Conservation (phyloP, 2,329 filamentous ascomycete species). For the Coleophoma crateriformis region DNA sequence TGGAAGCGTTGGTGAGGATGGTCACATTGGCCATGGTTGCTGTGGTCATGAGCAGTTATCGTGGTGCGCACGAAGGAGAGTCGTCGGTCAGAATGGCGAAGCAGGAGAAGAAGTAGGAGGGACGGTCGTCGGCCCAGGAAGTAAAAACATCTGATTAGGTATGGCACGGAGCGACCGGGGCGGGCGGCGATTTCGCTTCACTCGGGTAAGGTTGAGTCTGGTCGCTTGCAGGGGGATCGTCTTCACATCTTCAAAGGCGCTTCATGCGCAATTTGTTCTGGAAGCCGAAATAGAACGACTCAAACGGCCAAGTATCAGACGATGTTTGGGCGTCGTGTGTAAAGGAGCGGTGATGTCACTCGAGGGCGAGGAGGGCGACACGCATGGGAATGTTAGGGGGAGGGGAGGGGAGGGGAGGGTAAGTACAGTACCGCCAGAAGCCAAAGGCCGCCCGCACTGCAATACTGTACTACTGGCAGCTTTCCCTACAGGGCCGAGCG, state of each 20-base stretch:
- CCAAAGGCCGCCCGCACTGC: no score
- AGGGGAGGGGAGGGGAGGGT: no score
- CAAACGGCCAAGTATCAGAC: no score
- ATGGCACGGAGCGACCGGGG: not conserved
- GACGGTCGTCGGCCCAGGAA: not conserved
- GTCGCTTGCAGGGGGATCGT: not conserved
- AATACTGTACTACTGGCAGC: no score
- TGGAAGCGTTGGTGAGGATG: constrained; percentile 18
- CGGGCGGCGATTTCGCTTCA: not conserved
- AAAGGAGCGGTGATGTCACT: no score
- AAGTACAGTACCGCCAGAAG: no score
- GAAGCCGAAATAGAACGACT: not conserved
- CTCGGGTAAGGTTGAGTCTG: not conserved
- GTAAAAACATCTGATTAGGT: not conserved
- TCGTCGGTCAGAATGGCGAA: not conserved
- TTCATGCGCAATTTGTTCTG: not conserved
- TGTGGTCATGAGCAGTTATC: constrained; percentile 20
- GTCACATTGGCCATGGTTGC: constrained; percentile 42
- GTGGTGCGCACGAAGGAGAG: constrained; percentile 26
- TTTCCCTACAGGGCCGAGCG: no score
- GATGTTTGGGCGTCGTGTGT: no score
- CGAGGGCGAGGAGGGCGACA: no score
- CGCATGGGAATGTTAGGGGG: no score
- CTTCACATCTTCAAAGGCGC: not conserved
- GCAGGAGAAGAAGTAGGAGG: constrained; percentile 3